Conservation (phyloP, 2,329 filamentous ascomycete species). For the Claviceps humidiphila region DNA sequence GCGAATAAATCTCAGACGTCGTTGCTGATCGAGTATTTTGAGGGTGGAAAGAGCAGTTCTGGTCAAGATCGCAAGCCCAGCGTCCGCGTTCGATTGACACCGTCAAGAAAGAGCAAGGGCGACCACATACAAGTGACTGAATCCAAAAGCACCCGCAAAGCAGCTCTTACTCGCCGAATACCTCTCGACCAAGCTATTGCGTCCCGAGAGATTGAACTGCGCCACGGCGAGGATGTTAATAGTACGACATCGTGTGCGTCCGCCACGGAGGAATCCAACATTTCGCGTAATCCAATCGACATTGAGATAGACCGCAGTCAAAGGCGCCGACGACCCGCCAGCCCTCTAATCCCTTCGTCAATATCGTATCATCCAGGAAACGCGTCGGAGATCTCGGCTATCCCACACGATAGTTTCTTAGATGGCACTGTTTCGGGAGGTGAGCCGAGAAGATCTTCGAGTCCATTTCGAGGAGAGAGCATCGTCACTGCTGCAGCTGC, state of each 20-base stretch:
- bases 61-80: slow-evolving; percentile 62
- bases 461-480: slow-evolving; percentile 26
- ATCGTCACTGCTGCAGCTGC: slow-evolving; percentile 24
- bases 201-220: slow-evolving; percentile 29
- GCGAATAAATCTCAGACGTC: slow-evolving; percentile 67
- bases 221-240: slow-evolving; percentile 45
- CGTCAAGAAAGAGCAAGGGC: slow-evolving; percentile 54
- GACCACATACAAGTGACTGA: slow-evolving; percentile 83
- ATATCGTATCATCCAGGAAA: slow-evolving; percentile 51
- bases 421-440: slow-evolving; percentile 40
- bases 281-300: slow-evolving; percentile 67
- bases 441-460: slow-evolving; percentile 26
- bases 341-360: slow-evolving; percentile 47
- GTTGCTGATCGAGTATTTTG: slow-evolving; percentile 88
- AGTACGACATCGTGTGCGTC: slow-evolving; percentile 66
- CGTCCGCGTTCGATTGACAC: slow-evolving; percentile 67
- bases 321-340: slow-evolving; percentile 50
- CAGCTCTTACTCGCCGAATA: slow-evolving; percentile 42
- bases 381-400: slow-evolving; percentile 76
- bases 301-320: slow-evolving; percentile 65
- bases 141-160: slow-evolving; percentile 58
- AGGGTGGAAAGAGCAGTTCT: slow-evolving; percentile 53
- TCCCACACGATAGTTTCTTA: slow-evolving; percentile 47
- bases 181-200: slow-evolving; percentile 31
- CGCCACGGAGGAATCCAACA: slow-evolving; percentile 64